phyloP scores from a whole-genome alignment of 345 rosid species.

The Punica granatum region DNA sequence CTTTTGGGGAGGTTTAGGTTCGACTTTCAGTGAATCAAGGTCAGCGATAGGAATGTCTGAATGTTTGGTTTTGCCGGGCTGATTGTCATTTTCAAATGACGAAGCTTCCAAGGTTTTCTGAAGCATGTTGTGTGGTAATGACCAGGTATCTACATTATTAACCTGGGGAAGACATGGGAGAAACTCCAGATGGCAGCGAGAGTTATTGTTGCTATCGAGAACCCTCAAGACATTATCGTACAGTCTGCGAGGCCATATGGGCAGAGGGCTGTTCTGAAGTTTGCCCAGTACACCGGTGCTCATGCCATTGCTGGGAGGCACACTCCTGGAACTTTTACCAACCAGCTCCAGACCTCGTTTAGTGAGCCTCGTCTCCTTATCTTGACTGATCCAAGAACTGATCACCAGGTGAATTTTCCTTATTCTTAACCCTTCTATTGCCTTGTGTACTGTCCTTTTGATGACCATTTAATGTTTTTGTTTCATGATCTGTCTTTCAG shows the following conservation, averaged over 20 bases:
- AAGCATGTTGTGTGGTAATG: background rate
- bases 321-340: constrained; percentile 97
- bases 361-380: constrained; percentile 80
- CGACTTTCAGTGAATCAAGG: too few relatives aligned
- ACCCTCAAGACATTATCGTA: constrained; percentile 87
- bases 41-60: too few relatives aligned
- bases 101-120: background rate
- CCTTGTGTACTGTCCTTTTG: background rate
- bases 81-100: too few relatives aligned
- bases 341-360: constrained; percentile 87
- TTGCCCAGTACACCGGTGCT: constrained; percentile 92
- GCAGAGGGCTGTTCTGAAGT: constrained; percentile 90
- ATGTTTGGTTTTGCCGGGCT: too few relatives aligned
- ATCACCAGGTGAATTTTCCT: constrained; percentile 61
- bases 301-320: constrained; percentile 98
- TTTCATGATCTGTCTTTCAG: constrained; percentile 24
- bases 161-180: constrained; percentile 93
- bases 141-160: constrained; percentile 77
- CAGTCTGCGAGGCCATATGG: constrained; percentile 98
- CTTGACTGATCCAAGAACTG: constrained; percentile 96
- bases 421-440: background rate
- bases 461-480: background rate
- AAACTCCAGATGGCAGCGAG: constrained; percentile 83
- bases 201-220: constrained; percentile 78
- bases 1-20: too few relatives aligned